Conservation (phyloP, 305 asterid genomes). For the Fraxinus baroniana region DNA sequence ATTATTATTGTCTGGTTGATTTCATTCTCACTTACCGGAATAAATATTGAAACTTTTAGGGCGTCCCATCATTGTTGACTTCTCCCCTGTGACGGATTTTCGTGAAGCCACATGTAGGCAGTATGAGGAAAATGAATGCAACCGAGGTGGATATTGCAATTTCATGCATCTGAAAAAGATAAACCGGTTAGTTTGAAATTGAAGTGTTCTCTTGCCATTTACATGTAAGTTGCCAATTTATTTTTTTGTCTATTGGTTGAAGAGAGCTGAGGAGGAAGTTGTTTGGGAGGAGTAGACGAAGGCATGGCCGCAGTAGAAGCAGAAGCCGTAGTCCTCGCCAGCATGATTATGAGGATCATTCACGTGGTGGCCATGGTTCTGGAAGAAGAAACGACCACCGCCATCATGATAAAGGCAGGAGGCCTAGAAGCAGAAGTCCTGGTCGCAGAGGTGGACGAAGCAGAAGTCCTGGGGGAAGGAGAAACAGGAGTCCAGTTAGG, state of each 20-base stretch:
- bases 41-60: constrained; percentile 14
- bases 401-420: constrained; percentile 61
- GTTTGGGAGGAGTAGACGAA: constrained; percentile 53
- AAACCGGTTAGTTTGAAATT: constrained; percentile 40
- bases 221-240: constrained; percentile 10
- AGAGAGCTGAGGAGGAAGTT: constrained; percentile 68
- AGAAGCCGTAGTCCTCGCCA: constrained; percentile 71
- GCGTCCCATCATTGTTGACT: constrained; percentile 31
- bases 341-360: constrained; percentile 53
- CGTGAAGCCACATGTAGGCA: constrained; percentile 35
- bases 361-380: constrained; percentile 50
- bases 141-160: constrained; percentile 34
- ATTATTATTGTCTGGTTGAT: neutral
- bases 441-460: constrained; percentile 64
- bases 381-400: constrained; percentile 67
- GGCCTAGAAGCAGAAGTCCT: constrained; percentile 80
- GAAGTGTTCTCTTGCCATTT: neutral
- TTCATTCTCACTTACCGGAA: neutral
- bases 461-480: constrained; percentile 71
- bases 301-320: constrained; percentile 71
- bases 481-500: constrained; percentile 67
- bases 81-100: constrained; percentile 31
- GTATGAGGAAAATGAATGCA: constrained; percentile 33
- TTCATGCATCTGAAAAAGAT: constrained; percentile 35
- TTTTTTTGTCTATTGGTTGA: constrained; percentile 18